phyloP scores from a whole-genome alignment of 1,284 basidiomycete species.

The Rhodotorula sp. region DNA sequence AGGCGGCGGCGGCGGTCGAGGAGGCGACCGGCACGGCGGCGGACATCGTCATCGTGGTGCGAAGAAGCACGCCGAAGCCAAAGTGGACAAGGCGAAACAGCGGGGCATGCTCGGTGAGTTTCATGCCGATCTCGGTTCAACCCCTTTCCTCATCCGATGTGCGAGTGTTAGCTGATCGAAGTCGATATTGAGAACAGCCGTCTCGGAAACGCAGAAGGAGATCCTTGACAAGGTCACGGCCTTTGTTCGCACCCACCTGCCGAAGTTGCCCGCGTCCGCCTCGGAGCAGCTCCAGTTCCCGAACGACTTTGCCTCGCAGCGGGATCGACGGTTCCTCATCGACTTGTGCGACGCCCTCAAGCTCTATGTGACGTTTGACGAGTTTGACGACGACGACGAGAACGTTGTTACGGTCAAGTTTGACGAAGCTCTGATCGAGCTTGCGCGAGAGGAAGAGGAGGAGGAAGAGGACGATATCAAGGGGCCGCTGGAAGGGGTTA shows the following conservation, averaged over 20 bases:
- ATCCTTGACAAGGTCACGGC: constrained; percentile 72
- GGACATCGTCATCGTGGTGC: constrained; percentile 40
- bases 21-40: background rate
- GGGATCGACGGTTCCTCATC: constrained; percentile 73
- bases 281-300: constrained; percentile 63
- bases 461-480: constrained; percentile 34
- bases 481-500: constrained; percentile 35
- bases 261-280: constrained; percentile 13
- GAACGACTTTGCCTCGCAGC: constrained; percentile 68
- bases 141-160: no score
- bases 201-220: constrained; percentile 61
- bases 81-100: constrained; percentile 46
- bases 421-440: constrained; percentile 49
- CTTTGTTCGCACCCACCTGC: constrained; percentile 57
- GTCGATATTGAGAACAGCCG: constrained; percentile 8
- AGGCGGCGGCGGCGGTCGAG: background rate
- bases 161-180: no score
- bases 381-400: constrained; percentile 77
- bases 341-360: constrained; percentile 72
- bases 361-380: constrained; percentile 78
- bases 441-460: constrained; percentile 48
- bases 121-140: no score
- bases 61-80: constrained; percentile 54
- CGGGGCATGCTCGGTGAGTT: constrained; percentile 30
- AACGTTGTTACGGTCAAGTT: constrained; percentile 54